These are phyloP conservation scores for Aspergillus sergii DNA, from an alignment of 2,329 filamentous ascomycete genomes.

Conservation along the genomic window DNA sequence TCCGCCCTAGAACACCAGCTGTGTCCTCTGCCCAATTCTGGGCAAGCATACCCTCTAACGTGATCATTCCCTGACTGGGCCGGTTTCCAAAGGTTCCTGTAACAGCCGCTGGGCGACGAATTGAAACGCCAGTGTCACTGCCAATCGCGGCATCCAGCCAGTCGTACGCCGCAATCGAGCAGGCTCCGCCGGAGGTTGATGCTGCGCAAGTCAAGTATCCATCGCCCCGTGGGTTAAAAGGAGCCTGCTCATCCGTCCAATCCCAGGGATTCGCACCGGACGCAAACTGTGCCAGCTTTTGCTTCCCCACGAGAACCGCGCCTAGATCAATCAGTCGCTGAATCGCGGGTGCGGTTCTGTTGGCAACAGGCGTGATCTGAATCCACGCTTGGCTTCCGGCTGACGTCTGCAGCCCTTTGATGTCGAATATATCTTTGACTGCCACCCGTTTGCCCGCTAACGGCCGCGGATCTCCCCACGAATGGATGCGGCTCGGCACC, in stretches of 20 bases:
- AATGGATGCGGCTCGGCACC: slow-evolving; percentile 15
- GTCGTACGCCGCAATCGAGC: slow-evolving; percentile 40
- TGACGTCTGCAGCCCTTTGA: slow-evolving; percentile 38
- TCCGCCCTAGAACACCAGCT: slow-evolving; percentile 44
- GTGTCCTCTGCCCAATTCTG: slow-evolving; percentile 47
- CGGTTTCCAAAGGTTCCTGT: slow-evolving; percentile 52
- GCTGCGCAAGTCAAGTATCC: slow-evolving; percentile 36
- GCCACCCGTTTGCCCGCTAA: slow-evolving; percentile 37
- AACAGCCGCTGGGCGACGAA: slow-evolving; percentile 49
- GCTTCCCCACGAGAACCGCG: slow-evolving; percentile 38
- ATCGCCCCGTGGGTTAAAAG: slow-evolving; percentile 43
- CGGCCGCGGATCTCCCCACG: slow-evolving; percentile 35
- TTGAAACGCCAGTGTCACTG: slow-evolving; percentile 49
- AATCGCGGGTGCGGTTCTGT: slow-evolving; percentile 33
- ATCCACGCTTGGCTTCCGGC: slow-evolving; percentile 37
- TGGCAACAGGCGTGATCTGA: slow-evolving; percentile 24
- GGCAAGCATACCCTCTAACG: slow-evolving; percentile 47
- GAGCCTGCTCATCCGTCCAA: slow-evolving; percentile 29
- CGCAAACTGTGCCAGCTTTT: slow-evolving; percentile 40
- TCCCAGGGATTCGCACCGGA: slow-evolving; percentile 28
- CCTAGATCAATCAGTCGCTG: slow-evolving; percentile 39
- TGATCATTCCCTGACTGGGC: slow-evolving; percentile 46
- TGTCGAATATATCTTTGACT: slow-evolving; percentile 41
- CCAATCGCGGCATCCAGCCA: slow-evolving; percentile 47
- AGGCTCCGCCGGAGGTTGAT: slow-evolving; percentile 36